These are phyloP conservation scores for Rhytidhysteron rufulum DNA, from an alignment of 2,329 filamentous ascomycete species.

Conservation along the genomic window DNA sequence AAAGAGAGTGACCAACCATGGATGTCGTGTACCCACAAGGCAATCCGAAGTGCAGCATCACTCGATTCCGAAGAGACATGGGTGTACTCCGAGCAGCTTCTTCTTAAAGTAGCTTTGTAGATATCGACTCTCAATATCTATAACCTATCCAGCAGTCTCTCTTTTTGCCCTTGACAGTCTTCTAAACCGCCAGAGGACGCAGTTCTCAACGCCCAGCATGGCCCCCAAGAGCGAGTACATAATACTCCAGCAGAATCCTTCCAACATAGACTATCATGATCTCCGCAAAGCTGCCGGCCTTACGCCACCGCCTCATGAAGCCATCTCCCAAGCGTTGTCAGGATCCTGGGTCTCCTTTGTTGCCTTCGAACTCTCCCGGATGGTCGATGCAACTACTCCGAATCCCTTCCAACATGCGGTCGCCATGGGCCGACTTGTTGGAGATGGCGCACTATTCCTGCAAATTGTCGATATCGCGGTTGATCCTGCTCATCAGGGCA, in stretches of 20 bases:
- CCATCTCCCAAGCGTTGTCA: constrained; percentile 21
- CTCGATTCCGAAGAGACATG: too few relatives aligned
- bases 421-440: constrained; percentile 50
- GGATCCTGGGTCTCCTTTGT: constrained; percentile 23
- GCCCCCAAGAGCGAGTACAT: too few relatives aligned
- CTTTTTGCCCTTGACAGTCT: background rate
- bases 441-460: constrained; percentile 52
- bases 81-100: too few relatives aligned
- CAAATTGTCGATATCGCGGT: constrained; percentile 50
- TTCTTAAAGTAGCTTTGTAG: too few relatives aligned
- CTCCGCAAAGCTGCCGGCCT: constrained; percentile 24
- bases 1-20: too few relatives aligned
- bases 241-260: constrained; percentile 23
- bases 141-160: background rate
- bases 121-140: background rate
- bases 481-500: constrained; percentile 47
- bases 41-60: too few relatives aligned
- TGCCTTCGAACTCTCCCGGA: constrained; percentile 20
- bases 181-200: too few relatives aligned
- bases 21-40: too few relatives aligned
- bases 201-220: background rate
- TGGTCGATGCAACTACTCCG: constrained; percentile 19
- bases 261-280: constrained; percentile 27
- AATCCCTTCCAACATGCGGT: constrained; percentile 24
- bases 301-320: constrained; percentile 18